These are phyloP conservation scores for Cyclotella baltica DNA, from an alignment of 108 stramenopile species.

Conservation along the genomic window DNA sequence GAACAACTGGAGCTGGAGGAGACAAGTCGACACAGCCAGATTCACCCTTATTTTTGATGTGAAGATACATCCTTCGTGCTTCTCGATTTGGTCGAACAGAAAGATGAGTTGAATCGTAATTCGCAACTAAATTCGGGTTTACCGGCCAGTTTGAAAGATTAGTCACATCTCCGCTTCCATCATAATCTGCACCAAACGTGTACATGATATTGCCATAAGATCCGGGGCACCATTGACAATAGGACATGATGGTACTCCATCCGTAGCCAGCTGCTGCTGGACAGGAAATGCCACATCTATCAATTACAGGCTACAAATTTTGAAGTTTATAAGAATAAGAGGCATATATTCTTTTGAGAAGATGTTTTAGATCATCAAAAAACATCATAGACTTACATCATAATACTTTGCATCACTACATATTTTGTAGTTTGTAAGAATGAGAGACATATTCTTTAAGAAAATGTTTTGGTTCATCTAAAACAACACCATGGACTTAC, in stretches of 20 bases:
- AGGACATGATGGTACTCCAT: constrained; percentile 27
- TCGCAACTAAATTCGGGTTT: constrained; percentile 20
- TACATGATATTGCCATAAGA: constrained; percentile 20
- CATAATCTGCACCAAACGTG: constrained; percentile 17
- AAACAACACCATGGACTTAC: not conserved
- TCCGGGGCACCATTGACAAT: constrained; percentile 29
- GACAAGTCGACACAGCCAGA: not conserved
- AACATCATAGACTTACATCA: not conserved
- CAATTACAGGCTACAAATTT: constrained; percentile 9
- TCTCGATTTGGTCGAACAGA: constrained; percentile 13
- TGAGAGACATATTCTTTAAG: not conserved
- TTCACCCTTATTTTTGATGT: not conserved
- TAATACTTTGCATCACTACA: constrained; percentile 3
- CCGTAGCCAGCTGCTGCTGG: not conserved
- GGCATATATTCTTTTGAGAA: not conserved
- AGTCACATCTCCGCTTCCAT: constrained; percentile 4
- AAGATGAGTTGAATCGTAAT: not conserved
- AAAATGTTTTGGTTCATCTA: not conserved
- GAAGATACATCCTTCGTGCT: constrained; percentile 14
- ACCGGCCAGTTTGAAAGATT: not conserved
- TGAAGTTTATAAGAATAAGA: not conserved
- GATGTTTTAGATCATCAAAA: not conserved
- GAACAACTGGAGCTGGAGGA: too few species aligned
- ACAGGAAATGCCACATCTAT: constrained; percentile 12
- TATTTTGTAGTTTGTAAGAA: not conserved